Conservation (phyloP, 495 filamentous ascomycete species). For the Collariella sp. region DNA sequence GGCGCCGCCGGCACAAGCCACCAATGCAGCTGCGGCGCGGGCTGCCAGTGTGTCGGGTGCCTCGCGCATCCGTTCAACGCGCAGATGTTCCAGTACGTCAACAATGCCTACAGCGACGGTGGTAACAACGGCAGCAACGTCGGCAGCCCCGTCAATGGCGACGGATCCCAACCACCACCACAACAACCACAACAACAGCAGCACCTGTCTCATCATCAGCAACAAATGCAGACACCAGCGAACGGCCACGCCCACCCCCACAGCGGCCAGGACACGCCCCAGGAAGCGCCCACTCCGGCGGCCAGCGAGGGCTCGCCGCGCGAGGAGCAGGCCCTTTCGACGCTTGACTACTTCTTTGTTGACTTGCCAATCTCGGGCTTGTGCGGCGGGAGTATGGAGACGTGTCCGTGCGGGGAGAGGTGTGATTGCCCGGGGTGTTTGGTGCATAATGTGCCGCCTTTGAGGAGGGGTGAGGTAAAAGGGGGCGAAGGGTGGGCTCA, state of each 20-base stretch:
- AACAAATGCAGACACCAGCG: not conserved
- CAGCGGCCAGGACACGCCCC: slow-evolving; percentile 19
- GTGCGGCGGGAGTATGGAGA: slow-evolving; percentile 30
- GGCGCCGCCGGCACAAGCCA: slow-evolving; percentile 30
- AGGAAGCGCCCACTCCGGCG: slow-evolving; percentile 23
- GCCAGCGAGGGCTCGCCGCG: slow-evolving; percentile 29
- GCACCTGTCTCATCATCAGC: not conserved
- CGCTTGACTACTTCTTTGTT: slow-evolving; percentile 43
- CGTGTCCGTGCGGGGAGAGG: slow-evolving; percentile 46
- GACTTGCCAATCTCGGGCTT: slow-evolving; percentile 32
- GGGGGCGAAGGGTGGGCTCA: not conserved
- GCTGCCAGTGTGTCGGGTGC: slow-evolving; percentile 63
- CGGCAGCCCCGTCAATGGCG: slow-evolving; percentile 7
- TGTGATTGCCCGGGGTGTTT: slow-evolving; percentile 44
- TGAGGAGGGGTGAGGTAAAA: not conserved
- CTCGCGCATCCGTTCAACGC: slow-evolving; percentile 63
- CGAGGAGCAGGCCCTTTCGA: slow-evolving; percentile 38
- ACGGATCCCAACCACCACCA: too few relatives aligned
- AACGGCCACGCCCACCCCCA: too few relatives aligned
- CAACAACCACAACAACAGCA: too few relatives aligned
- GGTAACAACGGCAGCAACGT: slow-evolving; percentile 7
- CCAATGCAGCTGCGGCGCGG: slow-evolving; percentile 56
- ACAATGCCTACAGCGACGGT: slow-evolving; percentile 19
- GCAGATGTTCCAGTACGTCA: slow-evolving; percentile 57
- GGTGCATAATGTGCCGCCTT: slow-evolving; percentile 16